Evolutionary conservation across 805 yeast species (phyloP), one percentile per base, ranked within the genome.

Genomic region (Cyberlindnera bimundalis): DNA sequence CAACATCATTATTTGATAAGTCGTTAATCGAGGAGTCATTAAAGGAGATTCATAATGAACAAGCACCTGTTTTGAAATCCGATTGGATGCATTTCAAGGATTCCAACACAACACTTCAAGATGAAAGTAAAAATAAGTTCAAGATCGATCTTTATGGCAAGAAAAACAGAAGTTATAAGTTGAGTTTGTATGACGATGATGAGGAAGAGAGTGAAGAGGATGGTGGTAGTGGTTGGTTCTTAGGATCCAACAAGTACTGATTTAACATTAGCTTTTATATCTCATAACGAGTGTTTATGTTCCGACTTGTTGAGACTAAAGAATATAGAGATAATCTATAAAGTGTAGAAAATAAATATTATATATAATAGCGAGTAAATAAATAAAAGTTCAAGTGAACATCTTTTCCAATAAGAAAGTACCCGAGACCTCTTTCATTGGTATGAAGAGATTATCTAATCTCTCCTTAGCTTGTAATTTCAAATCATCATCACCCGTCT

Each of bases 111-210:
- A 25, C 14, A 23, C 19, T 15, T 23, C 8, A 14, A 10, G 12
- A 14, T 2, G 35, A 25, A 6, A 37, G 37, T 16, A 47, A 28
- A 6, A 39, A 40, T 15, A 48, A 46, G 33, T 55, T 47, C 42
- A 57, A 50, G 45, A 56, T 57, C 37, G 58, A 57, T 19, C 37
- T 57, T 16, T 57, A 56, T 35, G 59, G 53, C 6, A 50, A 52
- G 36, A 53, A 51, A 42, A 56, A 57, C 32, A 50, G 49, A 15
- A 43, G 40, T 14, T 47, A 40, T 35, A 55, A 52, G 20, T 24
- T 54, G 34, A 49, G 42, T 25, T 26, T 55, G 8, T 57, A 57
- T 33, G 52, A 35, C 10, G 45, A 43, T 36, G 45, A 40, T 15
- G 47, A 46, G 12, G 52, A 47, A 11, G 45, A 45, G 2, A 38